Evolutionary conservation across 495 filamentous ascomycete species (phyloP), one percentile per base, ranked within the genome.

Genomic region (Chaetomium tenue): DNA sequence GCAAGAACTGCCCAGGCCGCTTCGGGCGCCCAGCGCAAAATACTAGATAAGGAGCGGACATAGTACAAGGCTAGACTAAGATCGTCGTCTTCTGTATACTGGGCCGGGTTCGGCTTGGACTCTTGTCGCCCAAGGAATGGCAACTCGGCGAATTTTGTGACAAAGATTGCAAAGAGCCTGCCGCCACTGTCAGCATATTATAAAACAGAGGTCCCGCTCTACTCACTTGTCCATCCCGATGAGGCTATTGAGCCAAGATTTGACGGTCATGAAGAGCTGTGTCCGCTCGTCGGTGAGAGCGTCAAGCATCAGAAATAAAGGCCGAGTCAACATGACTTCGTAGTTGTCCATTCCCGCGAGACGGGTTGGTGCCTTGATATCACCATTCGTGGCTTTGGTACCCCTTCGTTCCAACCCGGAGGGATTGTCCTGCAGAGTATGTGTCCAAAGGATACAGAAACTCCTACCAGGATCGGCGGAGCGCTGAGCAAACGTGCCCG

Each of bases 301-400:
- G 73, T 98, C 93, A 40, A 98, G 80, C 64, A 95, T 82, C 37
- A 96, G 77, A 61, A 97, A 88, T 39, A 97, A 73, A 1, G 93
- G 93, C 20, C 92, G 84, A 8, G 89, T 88, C 51, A 98, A 82
- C 79, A 97, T 86, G 5, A 88, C 81, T 63, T 89, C 81, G 66
- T 84, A 88, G 46, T 82, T 73, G 30, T 80, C 79, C 72, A 74
- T 77, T 20, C 83, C 80, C 16, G 78, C 72, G 13, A 85, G 73
- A 44, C 85, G 82, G 40, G 66, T 64, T 9, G 66, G 60, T 0
- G 78, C 78, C 18, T 82, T 84, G 16, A 73, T 72, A 47, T 87
- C 85, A 26, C 80, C 79, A 63, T 81, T 75, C 3, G 79, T 77
- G 0, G 78, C 75, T 65, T 82, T 86, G 11, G 82, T 75, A 9